Evolutionary conservation across 805 yeast genomes (phyloP).

Genomic region (Metschnikowia noctiluminum): DNA sequence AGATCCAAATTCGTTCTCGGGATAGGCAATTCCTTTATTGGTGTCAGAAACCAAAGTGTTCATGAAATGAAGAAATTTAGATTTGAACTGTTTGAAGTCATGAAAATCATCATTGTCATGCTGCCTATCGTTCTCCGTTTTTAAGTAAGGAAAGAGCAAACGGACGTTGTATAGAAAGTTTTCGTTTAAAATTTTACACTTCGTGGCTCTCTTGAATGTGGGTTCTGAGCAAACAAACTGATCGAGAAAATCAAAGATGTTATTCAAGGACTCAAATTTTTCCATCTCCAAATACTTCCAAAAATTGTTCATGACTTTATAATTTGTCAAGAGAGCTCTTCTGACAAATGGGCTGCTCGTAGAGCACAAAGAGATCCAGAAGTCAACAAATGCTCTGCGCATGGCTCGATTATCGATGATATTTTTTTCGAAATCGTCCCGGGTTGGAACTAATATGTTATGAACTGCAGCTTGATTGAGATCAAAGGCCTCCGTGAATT

Average conservation of each 20-base stretch:
- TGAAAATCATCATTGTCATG: slow-evolving; percentile 21
- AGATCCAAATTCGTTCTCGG: slow-evolving; percentile 49
- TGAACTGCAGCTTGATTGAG: slow-evolving; percentile 59
- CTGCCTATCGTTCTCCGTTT: slow-evolving; percentile 11
- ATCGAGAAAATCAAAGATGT: slow-evolving; percentile 47
- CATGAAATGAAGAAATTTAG: slow-evolving; percentile 45
- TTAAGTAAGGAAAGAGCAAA: slow-evolving; percentile 35
- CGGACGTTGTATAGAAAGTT: slow-evolving; percentile 60
- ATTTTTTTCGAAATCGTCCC: slow-evolving; percentile 39
- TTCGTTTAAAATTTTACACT: slow-evolving; percentile 76
- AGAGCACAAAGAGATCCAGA: slow-evolving; percentile 55
- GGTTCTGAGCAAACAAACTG: slow-evolving; percentile 54
- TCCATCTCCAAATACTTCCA: slow-evolving; percentile 52
- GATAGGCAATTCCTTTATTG: slow-evolving; percentile 44
- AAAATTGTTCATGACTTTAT: slow-evolving; percentile 59
- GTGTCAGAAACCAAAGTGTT: slow-evolving; percentile 47
- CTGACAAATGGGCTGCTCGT: slow-evolving; percentile 50
- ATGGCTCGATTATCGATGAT: slow-evolving; percentile 37
- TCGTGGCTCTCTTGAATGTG: slow-evolving; percentile 61
- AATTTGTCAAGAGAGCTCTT: slow-evolving; percentile 58
- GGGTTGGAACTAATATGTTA: slow-evolving; percentile 50
- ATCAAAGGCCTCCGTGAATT: slow-evolving; percentile 66
- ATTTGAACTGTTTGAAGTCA: slow-evolving; percentile 32
- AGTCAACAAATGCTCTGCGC: slow-evolving; percentile 56
- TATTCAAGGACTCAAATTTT: slow-evolving; percentile 24